Base-by-base conservation (phyloP, 1,284 basidiomycete genomes). In the Cryptococcus sp. region DNA sequence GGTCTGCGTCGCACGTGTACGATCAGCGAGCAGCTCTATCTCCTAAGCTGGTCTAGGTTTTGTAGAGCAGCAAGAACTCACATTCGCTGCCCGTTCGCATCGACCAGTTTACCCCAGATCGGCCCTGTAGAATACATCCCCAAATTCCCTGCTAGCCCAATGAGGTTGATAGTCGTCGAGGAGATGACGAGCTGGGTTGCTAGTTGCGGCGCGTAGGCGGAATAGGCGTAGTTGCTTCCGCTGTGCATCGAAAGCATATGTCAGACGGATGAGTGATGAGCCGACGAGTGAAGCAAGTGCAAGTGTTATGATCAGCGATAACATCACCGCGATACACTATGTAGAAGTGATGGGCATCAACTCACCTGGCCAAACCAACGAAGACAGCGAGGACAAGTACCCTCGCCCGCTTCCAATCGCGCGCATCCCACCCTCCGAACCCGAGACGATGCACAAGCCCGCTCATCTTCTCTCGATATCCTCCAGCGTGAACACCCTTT, bases 121-220 rank as follows among this genome's bases (percentile, higher is more conserved):
- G 54, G 75, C 10, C 74, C 72, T 20, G 67, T 68, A 22, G 69
- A 49, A 61, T 79, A 79, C 50, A 79, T 67, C 6, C 78, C 78
- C 11, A 78, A 56, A 55, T 79, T 79, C 1, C 78, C 78, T 10
- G 71, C 70, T 22, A 70, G 62, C 35, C 85, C 89, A 25, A 91
- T 82, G 45, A 90, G 75, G 67, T 91, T 92, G 47, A 89, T 80
- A 60, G 88, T 84, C 0, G 89, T 91, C 52, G 90, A 88, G 0
- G 85, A 83, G 19, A 91, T 82, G 47, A 82, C 80, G n/a, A 92
- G 82, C 41, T 85, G 83, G 16, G 84, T 77, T 1, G 86, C 88
- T 3, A 93, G 81, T 72, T 91, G 90, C 0, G 90, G 90, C 0
- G 87, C 86, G 72, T 91, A 93, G 2, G 88, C 90, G 25, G 87